These are phyloP conservation scores for Solanum chiquidenum DNA, from an alignment of 257 asterid genomes.

Conservation along the genomic window DNA sequence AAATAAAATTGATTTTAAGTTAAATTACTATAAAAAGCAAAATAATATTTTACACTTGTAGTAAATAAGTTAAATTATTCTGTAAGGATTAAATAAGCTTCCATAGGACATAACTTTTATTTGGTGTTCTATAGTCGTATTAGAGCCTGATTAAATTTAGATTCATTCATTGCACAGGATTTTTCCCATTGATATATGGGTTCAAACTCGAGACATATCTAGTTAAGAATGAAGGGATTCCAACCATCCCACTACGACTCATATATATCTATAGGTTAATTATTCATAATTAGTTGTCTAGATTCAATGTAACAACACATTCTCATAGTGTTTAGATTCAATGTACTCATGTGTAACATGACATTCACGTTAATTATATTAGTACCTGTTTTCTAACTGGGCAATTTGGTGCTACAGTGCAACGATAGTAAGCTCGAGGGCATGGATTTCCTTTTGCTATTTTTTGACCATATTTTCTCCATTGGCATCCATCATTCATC, in stretches of 20 bases:
- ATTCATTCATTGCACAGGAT: not conserved
- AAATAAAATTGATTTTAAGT: not conserved
- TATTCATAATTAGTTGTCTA: not conserved
- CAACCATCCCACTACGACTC: not conserved
- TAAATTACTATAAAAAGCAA: not conserved
- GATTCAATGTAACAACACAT: not conserved
- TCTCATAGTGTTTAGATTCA: not conserved
- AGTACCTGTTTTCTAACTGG: conserved; percentile 30
- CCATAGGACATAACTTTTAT: not conserved
- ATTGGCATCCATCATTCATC: conserved; percentile 63
- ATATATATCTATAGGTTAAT: not conserved
- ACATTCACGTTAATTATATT: not conserved
- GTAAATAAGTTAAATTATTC: not conserved
- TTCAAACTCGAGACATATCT: not conserved
- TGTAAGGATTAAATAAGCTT: not conserved
- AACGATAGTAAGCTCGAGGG: conserved; percentile 34
- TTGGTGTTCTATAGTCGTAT: not conserved
- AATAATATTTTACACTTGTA: not conserved
- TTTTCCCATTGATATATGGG: not conserved
- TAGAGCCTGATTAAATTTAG: not conserved
- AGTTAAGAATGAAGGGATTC: not conserved
- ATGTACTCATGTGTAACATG: not conserved
- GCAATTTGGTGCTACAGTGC: conserved; percentile 25
- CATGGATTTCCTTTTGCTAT: conserved; percentile 32
- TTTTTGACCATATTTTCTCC: conserved; percentile 40